Base-by-base conservation (phyloP, 148 eudicot genomes). In the Euryodendron excelsum region DNA sequence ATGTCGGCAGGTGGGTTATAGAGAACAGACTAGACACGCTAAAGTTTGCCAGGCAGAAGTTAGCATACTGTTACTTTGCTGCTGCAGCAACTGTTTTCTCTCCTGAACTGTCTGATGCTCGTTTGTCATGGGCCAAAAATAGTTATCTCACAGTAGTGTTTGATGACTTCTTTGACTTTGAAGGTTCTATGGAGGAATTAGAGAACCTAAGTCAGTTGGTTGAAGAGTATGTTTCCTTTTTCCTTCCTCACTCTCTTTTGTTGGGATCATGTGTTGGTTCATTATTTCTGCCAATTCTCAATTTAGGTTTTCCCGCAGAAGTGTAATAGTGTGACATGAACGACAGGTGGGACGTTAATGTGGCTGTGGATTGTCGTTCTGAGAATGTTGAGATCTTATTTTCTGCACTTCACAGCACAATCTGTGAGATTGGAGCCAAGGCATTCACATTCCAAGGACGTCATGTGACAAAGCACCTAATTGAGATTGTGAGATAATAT, bases 81-180 rank as follows among this genome's bases (percentile, higher is more conserved):
- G 97, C 91, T 55, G 97, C 92, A 21, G 89, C 97, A 61, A 90
- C 94, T 37, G 34, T 89, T 72, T 91, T 84, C 67, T 52, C 90
- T 75, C 98, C 96, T 63, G 94, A 89, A 81, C 85, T 88, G 80
- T 82, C 90, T 72, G 98, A 89, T 82, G 97, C 98, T 8, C 99
- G 99, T 28, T 80, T 89, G 39, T 88, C 94, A 67, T 96, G 99
- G 99, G 96, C 99, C 39, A 93, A 96, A 84, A 96, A 90, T 74
- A 89, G 85, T 9, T 87, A 91, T 50, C 91, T 96, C 41, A 88
- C 98, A 2, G 89, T 97, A 10, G 93, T 91, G 72, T 86, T 96
- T 75, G 99, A 93, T 80, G 99, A 96, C 81, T 96, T 96, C 87
- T 96, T 93, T 82, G 98, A 96, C 71, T 83, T 89, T 74, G 97